Conservation (phyloP, 73 alveolate genomes). For the Paraurostyla sp. region DNA sequence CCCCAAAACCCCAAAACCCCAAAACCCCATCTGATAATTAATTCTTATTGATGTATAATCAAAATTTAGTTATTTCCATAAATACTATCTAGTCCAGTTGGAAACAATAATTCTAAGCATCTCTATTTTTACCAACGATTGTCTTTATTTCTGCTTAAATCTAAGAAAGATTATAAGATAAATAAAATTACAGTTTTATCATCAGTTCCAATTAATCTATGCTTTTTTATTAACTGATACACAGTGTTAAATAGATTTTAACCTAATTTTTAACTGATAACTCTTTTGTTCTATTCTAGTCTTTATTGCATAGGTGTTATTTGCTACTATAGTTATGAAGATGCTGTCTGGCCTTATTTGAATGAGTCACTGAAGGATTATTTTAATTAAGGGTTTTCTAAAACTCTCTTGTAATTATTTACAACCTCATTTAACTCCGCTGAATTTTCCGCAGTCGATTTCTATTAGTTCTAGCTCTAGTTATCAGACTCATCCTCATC, state of each 20-base stretch:
- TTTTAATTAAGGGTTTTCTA: slow-evolving; percentile 20
- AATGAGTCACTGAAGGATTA: slow-evolving; percentile 1
- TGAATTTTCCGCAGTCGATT: neutral
- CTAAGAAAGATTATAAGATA: neutral
- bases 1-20: slow-evolving; percentile 38
- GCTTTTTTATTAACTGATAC: neutral
- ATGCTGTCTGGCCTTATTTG: neutral
- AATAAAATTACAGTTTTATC: neutral
- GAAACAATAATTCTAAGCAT: slow-evolving; percentile 13
- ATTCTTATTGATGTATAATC: neutral
- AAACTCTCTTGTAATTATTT: neutral
- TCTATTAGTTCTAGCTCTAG: neutral
- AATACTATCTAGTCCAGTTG: slow-evolving; percentile 42
- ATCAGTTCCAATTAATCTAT: slow-evolving; percentile 9
- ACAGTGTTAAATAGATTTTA: neutral
- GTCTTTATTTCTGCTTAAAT: slow-evolving; percentile 7
- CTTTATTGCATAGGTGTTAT: slow-evolving; percentile 24
- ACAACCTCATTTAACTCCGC: neutral
- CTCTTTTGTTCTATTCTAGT: neutral
- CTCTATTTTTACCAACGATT: slow-evolving; percentile 35
- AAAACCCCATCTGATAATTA: neutral
- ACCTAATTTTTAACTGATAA: slow-evolving; percentile 14
- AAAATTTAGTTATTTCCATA: slow-evolving; percentile 12
- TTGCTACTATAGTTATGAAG: neutral
- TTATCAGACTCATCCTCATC: slow-evolving; percentile 21